Evolutionary conservation across 75 land plant genomes (phyloP).

Genomic region (Picea glauca): DNA sequence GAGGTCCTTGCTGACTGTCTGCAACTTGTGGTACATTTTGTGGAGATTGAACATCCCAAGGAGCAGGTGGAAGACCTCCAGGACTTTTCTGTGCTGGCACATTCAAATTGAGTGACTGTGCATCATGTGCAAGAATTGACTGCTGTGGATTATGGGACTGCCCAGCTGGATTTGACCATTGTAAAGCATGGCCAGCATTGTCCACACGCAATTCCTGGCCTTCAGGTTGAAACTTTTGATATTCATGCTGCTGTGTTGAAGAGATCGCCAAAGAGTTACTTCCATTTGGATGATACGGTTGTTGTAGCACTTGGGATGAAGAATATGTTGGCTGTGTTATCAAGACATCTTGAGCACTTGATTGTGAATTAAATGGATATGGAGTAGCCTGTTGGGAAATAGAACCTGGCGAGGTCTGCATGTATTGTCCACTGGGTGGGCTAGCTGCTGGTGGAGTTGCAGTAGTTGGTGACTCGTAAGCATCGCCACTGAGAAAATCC

Average conservation of each 20-base stretch:
- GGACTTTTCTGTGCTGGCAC: conserved; percentile 7
- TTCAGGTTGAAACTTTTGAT: neutral
- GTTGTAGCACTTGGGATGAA: conserved; percentile 14
- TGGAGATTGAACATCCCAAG: conserved; percentile 30
- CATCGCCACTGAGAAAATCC: conserved; percentile 80
- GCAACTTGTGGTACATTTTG: neutral
- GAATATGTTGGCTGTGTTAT: neutral
- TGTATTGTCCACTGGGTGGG: conserved; percentile 10
- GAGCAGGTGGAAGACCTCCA: conserved; percentile 35
- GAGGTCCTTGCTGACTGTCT: neutral
- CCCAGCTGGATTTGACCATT: conserved; percentile 10
- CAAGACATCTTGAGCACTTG: neutral
- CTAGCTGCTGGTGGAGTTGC: conserved; percentile 17
- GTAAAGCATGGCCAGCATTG: conserved; percentile 9
- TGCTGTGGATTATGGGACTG: conserved; percentile 7
- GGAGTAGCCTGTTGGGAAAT: neutral
- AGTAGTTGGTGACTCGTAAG: conserved; percentile 21
- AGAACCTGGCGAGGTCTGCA: conserved; percentile 8
- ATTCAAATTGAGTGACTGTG: conserved; percentile 16
- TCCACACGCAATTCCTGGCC: neutral
- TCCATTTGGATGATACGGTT: conserved; percentile 12
- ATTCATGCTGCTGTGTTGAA: neutral
- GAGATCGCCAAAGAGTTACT: neutral
- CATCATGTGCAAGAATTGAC: neutral
- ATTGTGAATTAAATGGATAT: conserved; percentile 4